Evolutionary conservation across 2,329 filamentous ascomycete species (phyloP).

Genomic region (Lachnellula cervina): DNA sequence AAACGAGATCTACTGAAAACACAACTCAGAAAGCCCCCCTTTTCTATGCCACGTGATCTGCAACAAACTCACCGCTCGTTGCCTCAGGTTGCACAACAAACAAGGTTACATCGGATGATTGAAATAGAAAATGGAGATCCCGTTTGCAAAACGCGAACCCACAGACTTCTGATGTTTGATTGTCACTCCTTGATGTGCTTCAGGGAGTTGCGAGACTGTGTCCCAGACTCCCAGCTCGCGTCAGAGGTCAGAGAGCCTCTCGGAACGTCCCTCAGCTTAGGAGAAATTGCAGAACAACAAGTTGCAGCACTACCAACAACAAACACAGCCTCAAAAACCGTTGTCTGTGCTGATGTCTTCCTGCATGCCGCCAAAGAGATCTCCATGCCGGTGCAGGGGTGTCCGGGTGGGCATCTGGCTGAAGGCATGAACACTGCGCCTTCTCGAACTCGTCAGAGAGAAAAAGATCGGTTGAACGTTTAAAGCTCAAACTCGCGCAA

Average conservation of each 20-base stretch:
- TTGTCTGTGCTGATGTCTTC: constrained; percentile 3
- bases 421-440: constrained; percentile 21
- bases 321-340: constrained; percentile 6
- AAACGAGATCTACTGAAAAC: neutral
- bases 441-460: constrained; percentile 21
- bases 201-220: constrained; percentile 5
- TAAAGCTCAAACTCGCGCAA: neutral
- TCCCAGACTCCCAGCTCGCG: constrained; percentile 2
- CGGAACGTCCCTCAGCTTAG: neutral
- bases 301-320: neutral
- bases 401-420: neutral
- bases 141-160: neutral
- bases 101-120: constrained; percentile 10
- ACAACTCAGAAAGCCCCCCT: neutral
- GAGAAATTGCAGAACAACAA: neutral
- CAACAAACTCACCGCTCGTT: neutral
- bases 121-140: neutral
- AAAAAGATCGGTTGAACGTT: constrained; percentile 10
- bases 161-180: constrained; percentile 13
- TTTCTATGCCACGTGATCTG: neutral
- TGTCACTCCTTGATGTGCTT: constrained; percentile 13
- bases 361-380: constrained; percentile 11
- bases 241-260: constrained; percentile 8
- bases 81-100: constrained; percentile 5
- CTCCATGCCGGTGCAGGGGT: constrained; percentile 12